Percentiles rank a stretch among this genome's conserved stretches.
Conservation (phyloP, 768 basidiomycete species). For the Russula ochroleuca region DNA sequence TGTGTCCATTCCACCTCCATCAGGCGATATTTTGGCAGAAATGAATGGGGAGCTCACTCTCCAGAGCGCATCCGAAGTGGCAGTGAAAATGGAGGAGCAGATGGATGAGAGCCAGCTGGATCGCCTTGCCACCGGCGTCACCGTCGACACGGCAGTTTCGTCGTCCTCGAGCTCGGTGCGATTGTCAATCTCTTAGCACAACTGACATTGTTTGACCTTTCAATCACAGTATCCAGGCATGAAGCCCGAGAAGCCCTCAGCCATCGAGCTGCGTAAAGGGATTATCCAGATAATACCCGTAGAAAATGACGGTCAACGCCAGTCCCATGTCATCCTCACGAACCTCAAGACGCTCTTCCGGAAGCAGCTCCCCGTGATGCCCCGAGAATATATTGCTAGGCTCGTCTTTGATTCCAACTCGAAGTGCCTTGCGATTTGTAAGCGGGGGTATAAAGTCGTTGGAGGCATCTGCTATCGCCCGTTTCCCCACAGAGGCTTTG, state of each 20-base stretch:
- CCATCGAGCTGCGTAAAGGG: constrained; percentile 72
- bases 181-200: constrained; percentile 14
- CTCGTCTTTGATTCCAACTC: constrained; percentile 92
- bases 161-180: constrained; percentile 45
- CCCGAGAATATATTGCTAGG: constrained; percentile 94
- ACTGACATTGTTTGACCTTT: constrained; percentile 6
- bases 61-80: constrained; percentile 44
- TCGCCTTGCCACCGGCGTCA: constrained; percentile 74
- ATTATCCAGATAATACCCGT: constrained; percentile 83
- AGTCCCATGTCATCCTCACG: constrained; percentile 80
- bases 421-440: constrained; percentile 90
- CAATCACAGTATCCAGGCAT: constrained; percentile 43
- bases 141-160: constrained; percentile 58
- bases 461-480: constrained; percentile 97
- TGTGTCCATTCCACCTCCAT: constrained; percentile 41
- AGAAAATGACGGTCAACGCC: constrained; percentile 72
- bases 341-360: constrained; percentile 97
- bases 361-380: constrained; percentile 98
- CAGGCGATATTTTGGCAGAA: constrained; percentile 38
- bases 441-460: constrained; percentile 91
- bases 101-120: constrained; percentile 75
- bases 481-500: constrained; percentile 90
- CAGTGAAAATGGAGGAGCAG: constrained; percentile 71
- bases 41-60: constrained; percentile 43
- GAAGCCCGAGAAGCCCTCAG: constrained; percentile 72